A percentile compares a stretch with the other conserved stretches of the same genome.
Conservation (phyloP, 192 early-diverging fungal genomes). For the Rhizoclosmatium globosum region DNA sequence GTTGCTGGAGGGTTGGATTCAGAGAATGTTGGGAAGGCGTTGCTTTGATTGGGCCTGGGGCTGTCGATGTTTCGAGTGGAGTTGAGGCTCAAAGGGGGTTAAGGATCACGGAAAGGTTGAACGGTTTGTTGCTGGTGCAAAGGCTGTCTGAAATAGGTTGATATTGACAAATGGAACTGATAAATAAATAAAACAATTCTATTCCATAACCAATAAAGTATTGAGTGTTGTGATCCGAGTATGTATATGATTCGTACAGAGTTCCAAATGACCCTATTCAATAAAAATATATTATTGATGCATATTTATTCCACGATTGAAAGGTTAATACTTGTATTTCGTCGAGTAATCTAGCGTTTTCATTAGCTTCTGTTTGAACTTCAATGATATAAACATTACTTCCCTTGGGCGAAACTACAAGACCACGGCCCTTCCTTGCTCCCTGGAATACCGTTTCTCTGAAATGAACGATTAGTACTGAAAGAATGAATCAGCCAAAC, state of each 20-base stretch:
- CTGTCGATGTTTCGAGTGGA: conserved; percentile 94
- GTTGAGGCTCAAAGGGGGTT: conserved; percentile 78
- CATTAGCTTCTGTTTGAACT: background rate
- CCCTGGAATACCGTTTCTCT: conserved; percentile 88
- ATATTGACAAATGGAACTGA: background rate
- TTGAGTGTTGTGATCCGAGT: no score
- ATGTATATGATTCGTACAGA: no score
- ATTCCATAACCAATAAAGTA: no score
- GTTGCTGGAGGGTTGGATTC: conserved; percentile 91
- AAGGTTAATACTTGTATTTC: conserved; percentile 93
- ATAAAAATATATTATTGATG: no score
- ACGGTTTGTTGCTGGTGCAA: conserved; percentile 63
- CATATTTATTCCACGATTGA: background rate
- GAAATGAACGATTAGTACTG: background rate
- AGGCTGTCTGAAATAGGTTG: background rate
- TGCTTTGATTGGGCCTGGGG: conserved; percentile 71
- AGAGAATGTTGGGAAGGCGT: conserved; percentile 84
- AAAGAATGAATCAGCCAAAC: conserved; percentile 3
- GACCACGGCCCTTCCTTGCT: conserved; percentile 94
- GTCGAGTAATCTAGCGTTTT: conserved; percentile 78
- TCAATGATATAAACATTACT: background rate
- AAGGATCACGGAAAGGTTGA: conserved; percentile 85
- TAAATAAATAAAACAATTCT: no score
- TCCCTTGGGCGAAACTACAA: conserved; percentile 95
- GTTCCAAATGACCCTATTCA: no score